Conservation (phyloP, 176 grass and related monocot genomes). For the Aegilops tauschii region DNA sequence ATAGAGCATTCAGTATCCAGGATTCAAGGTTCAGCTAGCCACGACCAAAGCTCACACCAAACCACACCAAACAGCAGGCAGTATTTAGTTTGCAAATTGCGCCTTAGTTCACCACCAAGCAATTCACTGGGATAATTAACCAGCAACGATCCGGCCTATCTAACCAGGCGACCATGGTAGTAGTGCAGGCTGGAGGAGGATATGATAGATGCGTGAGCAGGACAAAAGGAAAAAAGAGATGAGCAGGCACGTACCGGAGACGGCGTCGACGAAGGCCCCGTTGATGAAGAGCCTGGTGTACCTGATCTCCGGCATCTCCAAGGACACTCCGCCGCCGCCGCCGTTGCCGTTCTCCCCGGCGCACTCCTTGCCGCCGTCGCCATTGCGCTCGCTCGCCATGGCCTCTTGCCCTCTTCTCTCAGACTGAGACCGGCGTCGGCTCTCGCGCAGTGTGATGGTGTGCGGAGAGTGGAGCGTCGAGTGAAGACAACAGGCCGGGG, state of each 20-base stretch:
- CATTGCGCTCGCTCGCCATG: constrained; percentile 29
- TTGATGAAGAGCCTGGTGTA: constrained; percentile 71
- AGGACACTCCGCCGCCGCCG: not conserved
- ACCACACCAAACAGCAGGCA: not conserved
- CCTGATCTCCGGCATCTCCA: constrained; percentile 51
- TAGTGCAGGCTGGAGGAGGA: no score
- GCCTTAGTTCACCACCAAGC: no score
- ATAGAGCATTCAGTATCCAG: not conserved
- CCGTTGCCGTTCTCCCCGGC: not conserved
- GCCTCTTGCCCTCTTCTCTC: not conserved
- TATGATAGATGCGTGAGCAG: no score
- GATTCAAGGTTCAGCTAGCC: not conserved
- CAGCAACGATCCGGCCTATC: no score
- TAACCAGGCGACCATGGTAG: no score
- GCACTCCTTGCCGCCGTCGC: no score
- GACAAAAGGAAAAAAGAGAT: not conserved
- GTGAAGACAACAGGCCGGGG: not conserved
- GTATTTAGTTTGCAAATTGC: no score
- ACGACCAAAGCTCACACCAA: not conserved
- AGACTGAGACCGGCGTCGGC: not conserved
- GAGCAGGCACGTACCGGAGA: constrained; percentile 35
- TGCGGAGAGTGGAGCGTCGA: not conserved
- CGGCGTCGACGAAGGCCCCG: constrained; percentile 53
- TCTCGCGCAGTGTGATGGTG: not conserved
- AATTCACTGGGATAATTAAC: no score